phyloP scores from a whole-genome alignment of 108 stramenopile genomes.

The Ochromonas danica region DNA sequence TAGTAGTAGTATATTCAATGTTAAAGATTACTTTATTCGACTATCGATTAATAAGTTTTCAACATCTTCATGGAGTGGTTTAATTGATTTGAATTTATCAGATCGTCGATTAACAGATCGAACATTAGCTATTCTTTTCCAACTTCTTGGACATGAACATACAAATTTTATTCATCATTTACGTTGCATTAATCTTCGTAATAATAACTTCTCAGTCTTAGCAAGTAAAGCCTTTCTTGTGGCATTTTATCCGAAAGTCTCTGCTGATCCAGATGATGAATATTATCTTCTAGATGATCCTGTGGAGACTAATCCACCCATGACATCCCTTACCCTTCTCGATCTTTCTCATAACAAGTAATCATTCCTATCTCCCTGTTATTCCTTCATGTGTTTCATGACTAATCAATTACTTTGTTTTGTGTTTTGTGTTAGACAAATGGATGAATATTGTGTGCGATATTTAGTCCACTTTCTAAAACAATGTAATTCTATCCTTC shows the following conservation, averaged over 20 bases:
- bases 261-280: no score
- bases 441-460: neutral
- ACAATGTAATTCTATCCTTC: neutral
- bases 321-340: no score
- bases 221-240: neutral
- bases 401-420: no score
- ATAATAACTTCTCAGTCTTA: neutral
- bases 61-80: neutral
- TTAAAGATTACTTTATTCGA: neutral
- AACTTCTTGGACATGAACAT: neutral
- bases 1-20: neutral
- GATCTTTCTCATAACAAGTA: neutral
- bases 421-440: no score
- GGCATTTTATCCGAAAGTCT: neutral
- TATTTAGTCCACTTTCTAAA: neutral
- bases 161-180: neutral
- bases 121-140: neutral
- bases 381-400: no score
- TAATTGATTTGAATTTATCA: neutral
- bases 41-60: neutral
- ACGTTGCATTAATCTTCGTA: neutral
- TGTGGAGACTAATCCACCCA: no score
- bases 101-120: constrained; percentile 2
- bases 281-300: no score
- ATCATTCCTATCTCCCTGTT: no score